Conservation (phyloP, 495 filamentous ascomycete species). For the Xylaria sp. region DNA sequence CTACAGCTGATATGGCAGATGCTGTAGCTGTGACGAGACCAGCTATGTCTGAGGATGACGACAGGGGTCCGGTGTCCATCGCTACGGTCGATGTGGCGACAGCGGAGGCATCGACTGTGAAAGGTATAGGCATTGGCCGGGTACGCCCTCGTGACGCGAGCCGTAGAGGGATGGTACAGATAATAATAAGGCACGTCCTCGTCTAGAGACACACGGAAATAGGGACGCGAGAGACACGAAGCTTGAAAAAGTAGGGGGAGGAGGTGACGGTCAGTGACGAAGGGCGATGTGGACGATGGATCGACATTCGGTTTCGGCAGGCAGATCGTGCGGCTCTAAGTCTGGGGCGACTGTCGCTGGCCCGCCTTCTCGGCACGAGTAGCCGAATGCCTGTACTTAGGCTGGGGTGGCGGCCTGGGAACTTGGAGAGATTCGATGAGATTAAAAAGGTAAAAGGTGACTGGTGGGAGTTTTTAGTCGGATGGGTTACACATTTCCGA, state of each 20-base stretch:
- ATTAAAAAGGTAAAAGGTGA: background rate
- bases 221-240: background rate
- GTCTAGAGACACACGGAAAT: background rate
- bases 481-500: background rate
- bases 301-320: constrained; percentile 32
- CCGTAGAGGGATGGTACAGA: background rate
- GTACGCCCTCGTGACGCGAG: constrained; percentile 12
- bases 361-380: background rate
- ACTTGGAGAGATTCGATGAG: background rate
- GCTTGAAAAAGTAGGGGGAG: constrained; percentile 24
- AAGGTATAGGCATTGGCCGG: constrained; percentile 37
- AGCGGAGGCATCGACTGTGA: constrained; percentile 30
- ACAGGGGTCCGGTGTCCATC: constrained; percentile 40
- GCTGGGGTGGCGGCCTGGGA: background rate
- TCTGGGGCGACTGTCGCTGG: constrained; percentile 3
- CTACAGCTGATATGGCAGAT: constrained; percentile 41
- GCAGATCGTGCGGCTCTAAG: constrained; percentile 17
- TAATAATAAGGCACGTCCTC: background rate
- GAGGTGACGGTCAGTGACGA: constrained; percentile 14
- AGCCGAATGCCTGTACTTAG: background rate
- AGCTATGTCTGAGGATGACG: constrained; percentile 39
- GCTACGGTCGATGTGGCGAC: constrained; percentile 35
- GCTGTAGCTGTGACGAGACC: constrained; percentile 39
- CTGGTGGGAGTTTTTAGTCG: background rate
- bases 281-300: background rate